Evolutionary conservation across 2,329 filamentous ascomycete species (phyloP).

Genomic region (Camillea tinctor): DNA sequence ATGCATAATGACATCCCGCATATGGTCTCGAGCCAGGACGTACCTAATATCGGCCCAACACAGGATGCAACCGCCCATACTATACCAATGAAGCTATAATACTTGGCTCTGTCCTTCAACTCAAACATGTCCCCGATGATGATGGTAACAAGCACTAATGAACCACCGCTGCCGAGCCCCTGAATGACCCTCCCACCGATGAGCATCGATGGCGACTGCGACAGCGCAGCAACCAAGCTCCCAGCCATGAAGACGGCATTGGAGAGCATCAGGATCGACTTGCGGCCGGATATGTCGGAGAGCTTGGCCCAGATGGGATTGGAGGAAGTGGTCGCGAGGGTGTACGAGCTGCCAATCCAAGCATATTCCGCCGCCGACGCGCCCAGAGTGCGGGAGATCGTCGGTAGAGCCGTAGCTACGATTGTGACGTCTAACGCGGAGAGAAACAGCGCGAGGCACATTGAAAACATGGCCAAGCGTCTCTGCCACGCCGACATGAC

Average conservation of each 20-base stretch:
- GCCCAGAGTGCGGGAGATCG: slow-evolving; percentile 46
- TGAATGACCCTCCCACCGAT: slow-evolving; percentile 35
- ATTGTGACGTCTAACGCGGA: slow-evolving; percentile 34
- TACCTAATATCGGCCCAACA: slow-evolving; percentile 56
- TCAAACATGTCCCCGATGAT: slow-evolving; percentile 38
- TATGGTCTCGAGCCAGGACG: slow-evolving; percentile 30
- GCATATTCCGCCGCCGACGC: slow-evolving; percentile 57
- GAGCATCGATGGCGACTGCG: slow-evolving; percentile 35
- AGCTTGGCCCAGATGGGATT: slow-evolving; percentile 58
- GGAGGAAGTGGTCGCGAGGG: slow-evolving; percentile 57
- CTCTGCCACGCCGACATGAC: slow-evolving; percentile 2
- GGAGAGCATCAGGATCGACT: slow-evolving; percentile 37
- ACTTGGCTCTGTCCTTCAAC: slow-evolving; percentile 33
- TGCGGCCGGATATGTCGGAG: slow-evolving; percentile 42
- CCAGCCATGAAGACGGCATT: slow-evolving; percentile 38
- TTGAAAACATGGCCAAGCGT: slow-evolving; percentile 6
- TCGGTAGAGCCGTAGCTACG: slow-evolving; percentile 48
- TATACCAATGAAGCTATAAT: slow-evolving; percentile 57
- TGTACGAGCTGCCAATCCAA: slow-evolving; percentile 65
- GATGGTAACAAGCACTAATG: slow-evolving; percentile 37
- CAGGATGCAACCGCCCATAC: slow-evolving; percentile 55
- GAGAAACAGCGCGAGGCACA: slow-evolving; percentile 7
- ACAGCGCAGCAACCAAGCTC: slow-evolving; percentile 35
- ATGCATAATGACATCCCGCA: no score
- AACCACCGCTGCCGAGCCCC: slow-evolving; percentile 37